phyloP scores from a whole-genome alignment of 257 asterid species.

The Prunella vulgaris region DNA sequence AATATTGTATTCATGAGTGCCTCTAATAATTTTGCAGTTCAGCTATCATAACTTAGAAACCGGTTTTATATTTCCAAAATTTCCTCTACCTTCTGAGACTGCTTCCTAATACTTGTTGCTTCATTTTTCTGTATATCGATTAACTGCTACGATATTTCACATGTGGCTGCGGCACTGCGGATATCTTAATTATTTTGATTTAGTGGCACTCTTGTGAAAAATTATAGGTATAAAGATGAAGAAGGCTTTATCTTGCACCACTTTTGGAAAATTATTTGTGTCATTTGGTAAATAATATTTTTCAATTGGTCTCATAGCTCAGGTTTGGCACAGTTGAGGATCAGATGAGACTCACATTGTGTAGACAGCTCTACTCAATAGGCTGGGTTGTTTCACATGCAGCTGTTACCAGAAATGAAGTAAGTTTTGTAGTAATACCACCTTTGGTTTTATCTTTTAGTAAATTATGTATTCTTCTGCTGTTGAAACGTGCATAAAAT shows the following conservation, averaged over 20 bases:
- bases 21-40: background rate
- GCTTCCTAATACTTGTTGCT: background rate
- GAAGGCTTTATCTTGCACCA: constrained; percentile 13
- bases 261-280: constrained; percentile 6
- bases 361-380: constrained; percentile 60
- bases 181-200: background rate
- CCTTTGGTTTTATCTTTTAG: background rate
- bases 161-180: background rate
- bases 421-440: constrained; percentile 27
- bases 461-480: background rate
- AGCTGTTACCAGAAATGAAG: constrained; percentile 62
- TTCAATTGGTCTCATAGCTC: constrained; percentile 80
- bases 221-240: background rate
- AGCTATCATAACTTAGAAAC: background rate
- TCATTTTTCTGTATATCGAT: background rate
- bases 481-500: background rate
- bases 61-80: background rate
- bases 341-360: constrained; percentile 50
- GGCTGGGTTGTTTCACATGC: constrained; percentile 73
- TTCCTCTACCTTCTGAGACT: constrained; percentile 4
- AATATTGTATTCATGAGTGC: background rate
- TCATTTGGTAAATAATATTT: constrained; percentile 33
- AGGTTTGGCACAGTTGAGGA: constrained; percentile 93
- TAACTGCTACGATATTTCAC: background rate
- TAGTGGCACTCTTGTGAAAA: background rate